Evolutionary conservation across 352 stramenopile species (phyloP).

Genomic region (Globisporangium perplexum): DNA sequence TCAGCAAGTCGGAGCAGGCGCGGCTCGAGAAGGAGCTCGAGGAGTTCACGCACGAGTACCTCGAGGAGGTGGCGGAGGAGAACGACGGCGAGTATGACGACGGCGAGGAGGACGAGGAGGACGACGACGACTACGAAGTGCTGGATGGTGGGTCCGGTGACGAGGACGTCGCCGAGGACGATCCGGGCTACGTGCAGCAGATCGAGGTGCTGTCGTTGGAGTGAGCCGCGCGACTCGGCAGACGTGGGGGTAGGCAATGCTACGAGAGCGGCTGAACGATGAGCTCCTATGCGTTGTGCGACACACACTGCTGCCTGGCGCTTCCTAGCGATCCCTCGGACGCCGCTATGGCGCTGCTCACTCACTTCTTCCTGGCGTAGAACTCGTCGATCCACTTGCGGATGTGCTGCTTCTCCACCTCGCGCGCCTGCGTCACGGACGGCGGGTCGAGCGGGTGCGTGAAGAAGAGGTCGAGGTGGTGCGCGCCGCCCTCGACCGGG

Average conservation of each 20-base stretch:
- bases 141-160: background rate
- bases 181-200: slow-evolving; percentile 21
- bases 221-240: too few relatives aligned
- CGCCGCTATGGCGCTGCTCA: too few relatives aligned
- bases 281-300: too few relatives aligned
- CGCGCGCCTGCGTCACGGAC: slow-evolving; percentile 27
- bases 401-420: slow-evolving; percentile 47
- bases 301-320: background rate
- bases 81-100: slow-evolving; percentile 21
- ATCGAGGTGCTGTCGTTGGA: slow-evolving; percentile 1
- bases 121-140: slow-evolving; percentile 10
- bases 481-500: slow-evolving; percentile 38
- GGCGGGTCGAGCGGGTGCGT: slow-evolving; percentile 48
- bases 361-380: slow-evolving; percentile 11
- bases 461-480: slow-evolving; percentile 87
- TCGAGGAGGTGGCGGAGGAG: slow-evolving; percentile 41
- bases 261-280: too few relatives aligned
- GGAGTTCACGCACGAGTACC: slow-evolving; percentile 54
- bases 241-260: background rate
- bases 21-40: slow-evolving; percentile 54
- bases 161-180: slow-evolving; percentile 12
- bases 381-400: slow-evolving; percentile 44
- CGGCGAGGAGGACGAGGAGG: slow-evolving; percentile 15
- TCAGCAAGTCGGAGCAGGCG: slow-evolving; percentile 48
- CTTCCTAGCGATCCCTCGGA: too few relatives aligned